These are phyloP conservation scores for Malus asiatica DNA, from an alignment of 306 rosid genomes.

Conservation along the genomic window DNA sequence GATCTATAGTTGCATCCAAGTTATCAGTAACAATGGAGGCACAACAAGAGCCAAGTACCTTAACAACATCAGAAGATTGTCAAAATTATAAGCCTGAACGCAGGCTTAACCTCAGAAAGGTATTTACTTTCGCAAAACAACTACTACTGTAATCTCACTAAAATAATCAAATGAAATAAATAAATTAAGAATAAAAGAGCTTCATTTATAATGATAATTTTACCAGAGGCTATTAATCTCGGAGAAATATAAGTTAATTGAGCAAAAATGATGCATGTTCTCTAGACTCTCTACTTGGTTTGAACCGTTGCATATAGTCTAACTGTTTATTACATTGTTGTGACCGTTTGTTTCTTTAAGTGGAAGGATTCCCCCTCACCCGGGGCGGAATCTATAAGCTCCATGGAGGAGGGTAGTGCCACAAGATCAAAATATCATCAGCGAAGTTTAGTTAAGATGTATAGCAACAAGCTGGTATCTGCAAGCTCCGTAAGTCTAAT, in stretches of 20 bases:
- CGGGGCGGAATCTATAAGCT: slow-evolving; percentile 5
- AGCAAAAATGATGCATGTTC: background rate
- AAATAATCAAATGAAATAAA: background rate
- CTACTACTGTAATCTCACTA: background rate
- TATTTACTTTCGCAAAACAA: slow-evolving; percentile 8
- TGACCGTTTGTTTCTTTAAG: background rate
- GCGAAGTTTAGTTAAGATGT: slow-evolving; percentile 37
- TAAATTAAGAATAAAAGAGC: background rate
- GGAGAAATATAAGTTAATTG: background rate
- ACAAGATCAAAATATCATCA: slow-evolving; percentile 16
- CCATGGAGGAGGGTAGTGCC: slow-evolving; percentile 12
- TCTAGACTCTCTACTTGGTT: background rate
- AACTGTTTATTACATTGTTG: background rate
- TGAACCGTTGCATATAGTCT: background rate
- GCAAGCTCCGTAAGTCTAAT: slow-evolving; percentile 42
- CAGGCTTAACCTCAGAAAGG: slow-evolving; percentile 21
- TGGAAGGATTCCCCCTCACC: slow-evolving; percentile 26
- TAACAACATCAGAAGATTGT: slow-evolving; percentile 10
- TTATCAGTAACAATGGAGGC: slow-evolving; percentile 25
- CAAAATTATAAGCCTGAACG: slow-evolving; percentile 12
- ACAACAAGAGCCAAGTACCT: slow-evolving; percentile 14
- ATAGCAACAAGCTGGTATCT: slow-evolving; percentile 42
- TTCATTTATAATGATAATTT: background rate
- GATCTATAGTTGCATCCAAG: slow-evolving; percentile 28
- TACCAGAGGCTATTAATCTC: background rate